Evolutionary conservation across 2,329 filamentous ascomycete genomes (phyloP).

Genomic region (Pochonia chlamydosporia): DNA sequence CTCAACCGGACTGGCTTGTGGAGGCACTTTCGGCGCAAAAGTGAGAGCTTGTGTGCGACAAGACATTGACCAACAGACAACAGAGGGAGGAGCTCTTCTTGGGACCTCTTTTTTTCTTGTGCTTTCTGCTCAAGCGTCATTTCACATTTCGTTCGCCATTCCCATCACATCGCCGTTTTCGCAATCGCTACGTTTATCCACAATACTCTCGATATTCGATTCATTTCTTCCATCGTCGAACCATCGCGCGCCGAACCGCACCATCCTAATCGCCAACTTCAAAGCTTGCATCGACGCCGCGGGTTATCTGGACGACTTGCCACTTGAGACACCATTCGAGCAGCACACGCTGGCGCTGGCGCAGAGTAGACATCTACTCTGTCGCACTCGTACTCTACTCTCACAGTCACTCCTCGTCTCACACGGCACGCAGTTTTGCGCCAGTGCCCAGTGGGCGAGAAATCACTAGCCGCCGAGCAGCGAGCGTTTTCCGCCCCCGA

Average conservation of each 20-base stretch:
- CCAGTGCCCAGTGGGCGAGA: neutral
- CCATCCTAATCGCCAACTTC: neutral
- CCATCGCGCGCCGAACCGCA: neutral
- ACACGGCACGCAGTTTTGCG: neutral
- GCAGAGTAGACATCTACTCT: too few relatives aligned
- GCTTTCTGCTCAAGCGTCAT: too few relatives aligned
- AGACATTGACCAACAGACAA: neutral
- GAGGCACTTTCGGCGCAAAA: too few relatives aligned
- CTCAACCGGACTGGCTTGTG: too few relatives aligned
- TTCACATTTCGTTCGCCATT: too few relatives aligned
- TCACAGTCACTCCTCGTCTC: neutral
- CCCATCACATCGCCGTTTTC: neutral
- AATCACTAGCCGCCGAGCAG: neutral
- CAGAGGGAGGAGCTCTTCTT: constrained; percentile 3
- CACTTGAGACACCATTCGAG: constrained; percentile 3
- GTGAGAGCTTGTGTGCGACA: too few relatives aligned
- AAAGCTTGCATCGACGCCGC: neutral
- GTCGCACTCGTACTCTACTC: too few relatives aligned
- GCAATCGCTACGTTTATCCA: neutral
- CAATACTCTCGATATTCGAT: neutral
- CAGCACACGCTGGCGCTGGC: neutral
- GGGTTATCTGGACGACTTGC: constrained; percentile 1
- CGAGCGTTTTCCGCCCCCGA: neutral
- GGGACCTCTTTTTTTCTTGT: neutral
- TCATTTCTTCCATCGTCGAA: neutral